These are phyloP conservation scores for Linum trigynum DNA, from an alignment of 345 rosid genomes.

Conservation along the genomic window DNA sequence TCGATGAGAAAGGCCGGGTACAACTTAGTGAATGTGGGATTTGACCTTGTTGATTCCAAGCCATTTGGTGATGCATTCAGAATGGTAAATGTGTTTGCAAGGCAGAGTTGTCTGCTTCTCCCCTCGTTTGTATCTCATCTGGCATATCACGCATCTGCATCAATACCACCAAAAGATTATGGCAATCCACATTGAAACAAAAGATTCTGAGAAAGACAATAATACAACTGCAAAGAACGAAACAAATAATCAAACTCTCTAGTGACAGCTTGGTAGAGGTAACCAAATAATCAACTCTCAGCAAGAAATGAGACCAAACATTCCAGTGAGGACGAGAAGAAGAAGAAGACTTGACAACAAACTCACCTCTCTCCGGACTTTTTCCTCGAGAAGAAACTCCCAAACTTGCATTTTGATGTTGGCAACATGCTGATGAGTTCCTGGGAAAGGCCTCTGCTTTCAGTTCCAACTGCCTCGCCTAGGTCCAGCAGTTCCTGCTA, in stretches of 20 bases:
- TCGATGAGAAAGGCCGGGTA: not conserved
- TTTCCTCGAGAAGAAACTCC: constrained; percentile 45
- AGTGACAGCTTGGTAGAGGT: too few relatives aligned
- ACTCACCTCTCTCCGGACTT: constrained; percentile 47
- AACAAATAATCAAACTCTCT: not conserved
- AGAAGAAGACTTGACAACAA: constrained; percentile 1
- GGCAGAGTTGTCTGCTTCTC: constrained; percentile 47
- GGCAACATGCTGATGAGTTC: constrained; percentile 57
- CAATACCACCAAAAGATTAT: too few relatives aligned
- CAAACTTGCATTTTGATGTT: constrained; percentile 48
- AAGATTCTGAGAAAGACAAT: not conserved
- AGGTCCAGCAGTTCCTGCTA: constrained; percentile 58
- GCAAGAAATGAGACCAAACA: not conserved
- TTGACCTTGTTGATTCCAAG: constrained; percentile 60
- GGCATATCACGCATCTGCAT: constrained; percentile 63
- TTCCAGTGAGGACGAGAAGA: not conserved
- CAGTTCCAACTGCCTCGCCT: constrained; percentile 60
- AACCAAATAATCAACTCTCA: not conserved
- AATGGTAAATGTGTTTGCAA: constrained; percentile 60
- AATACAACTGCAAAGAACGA: not conserved
- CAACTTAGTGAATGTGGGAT: not conserved
- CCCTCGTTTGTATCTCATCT: constrained; percentile 53
- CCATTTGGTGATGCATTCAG: constrained; percentile 56
- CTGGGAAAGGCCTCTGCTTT: constrained; percentile 50
- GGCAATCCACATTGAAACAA: too few relatives aligned